Evolutionary conservation across 805 yeast genomes (phyloP).

Genomic region (Saccharomyces eubayanus): DNA sequence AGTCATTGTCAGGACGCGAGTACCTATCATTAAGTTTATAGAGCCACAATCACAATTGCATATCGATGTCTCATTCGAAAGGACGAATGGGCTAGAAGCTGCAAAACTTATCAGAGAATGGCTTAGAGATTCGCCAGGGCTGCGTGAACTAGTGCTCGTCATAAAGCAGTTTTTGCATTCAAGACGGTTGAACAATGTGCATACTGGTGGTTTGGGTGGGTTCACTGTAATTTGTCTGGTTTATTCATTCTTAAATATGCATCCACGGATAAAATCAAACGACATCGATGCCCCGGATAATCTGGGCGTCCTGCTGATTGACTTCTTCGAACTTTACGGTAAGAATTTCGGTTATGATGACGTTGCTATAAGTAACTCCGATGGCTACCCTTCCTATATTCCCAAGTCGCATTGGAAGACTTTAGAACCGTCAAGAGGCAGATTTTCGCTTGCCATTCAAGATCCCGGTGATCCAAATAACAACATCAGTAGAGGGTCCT

Average conservation of each 20-base stretch:
- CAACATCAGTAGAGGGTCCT: slow-evolving; percentile 78
- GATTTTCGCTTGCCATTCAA: slow-evolving; percentile 65
- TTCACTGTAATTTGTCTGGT: slow-evolving; percentile 85
- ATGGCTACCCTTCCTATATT: slow-evolving; percentile 52
- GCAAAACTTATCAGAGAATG: slow-evolving; percentile 71
- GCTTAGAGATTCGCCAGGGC: slow-evolving; percentile 64
- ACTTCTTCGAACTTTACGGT: slow-evolving; percentile 90
- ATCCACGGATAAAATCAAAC: slow-evolving; percentile 64
- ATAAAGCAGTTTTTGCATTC: slow-evolving; percentile 79
- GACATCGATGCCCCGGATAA: slow-evolving; percentile 64
- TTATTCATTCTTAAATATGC: slow-evolving; percentile 68
- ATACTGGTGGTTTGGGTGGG: slow-evolving; percentile 91
- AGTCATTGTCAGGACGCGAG: slow-evolving; percentile 83
- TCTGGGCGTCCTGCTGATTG: slow-evolving; percentile 78
- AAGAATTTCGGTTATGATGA: slow-evolving; percentile 77
- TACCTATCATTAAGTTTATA: slow-evolving; percentile 86
- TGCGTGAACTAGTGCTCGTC: slow-evolving; percentile 73
- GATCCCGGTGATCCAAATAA: slow-evolving; percentile 81
- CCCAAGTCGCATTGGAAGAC: slow-evolving; percentile 48
- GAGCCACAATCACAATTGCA: slow-evolving; percentile 64
- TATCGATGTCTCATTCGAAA: slow-evolving; percentile 85
- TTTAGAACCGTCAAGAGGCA: slow-evolving; percentile 33
- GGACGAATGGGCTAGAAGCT: slow-evolving; percentile 73
- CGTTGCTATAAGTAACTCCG: slow-evolving; percentile 55
- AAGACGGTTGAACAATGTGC: slow-evolving; percentile 76